Base-by-base conservation (phyloP, 768 basidiomycete genomes). In the Leccinum incarnatum region DNA sequence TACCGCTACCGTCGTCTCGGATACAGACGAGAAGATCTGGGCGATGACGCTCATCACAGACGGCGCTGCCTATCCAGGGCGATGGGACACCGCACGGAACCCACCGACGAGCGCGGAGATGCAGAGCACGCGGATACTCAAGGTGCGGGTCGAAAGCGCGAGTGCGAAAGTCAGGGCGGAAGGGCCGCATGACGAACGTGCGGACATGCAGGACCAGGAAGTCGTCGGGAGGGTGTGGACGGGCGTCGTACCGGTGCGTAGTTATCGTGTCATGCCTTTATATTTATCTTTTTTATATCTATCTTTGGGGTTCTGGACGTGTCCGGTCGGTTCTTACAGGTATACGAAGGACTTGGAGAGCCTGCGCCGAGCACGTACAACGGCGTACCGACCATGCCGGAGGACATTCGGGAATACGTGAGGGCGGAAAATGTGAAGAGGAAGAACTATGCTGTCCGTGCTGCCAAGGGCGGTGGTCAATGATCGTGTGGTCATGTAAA, bases 381-480 rank as follows among this genome's bases (percentile, higher is more conserved):
- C 10, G 50, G 30, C 4, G 61, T 69, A 1, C 25, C 50, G 12
- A 47, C 37, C 19, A 1, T 65, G 32, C 67, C 67, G 4, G 65
- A 61, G 11, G 61, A 60, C 9, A 67, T 70, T 6, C 56, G 68
- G 47, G 65, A 61, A 27, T 52, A 67, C n/a, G 10, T 70, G 25
- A 65, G 66, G 42, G 58, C 9, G 37, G 63, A 69, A 40, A 69
- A 69, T 29, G 36, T 60, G 52, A 70, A 42, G 51, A 62, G 65
- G 48, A 69, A 69, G 61, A 69, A 61, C n/a, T 51, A 62, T 17
- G 68, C 68, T 14, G 56, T 60, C 51, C 56, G 45, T 32, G 68
- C 58, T 5, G 65, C 67, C 6, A 69, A 60, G 32, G 59, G 40
- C 79, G 70, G 62, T 79, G 81, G 61, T 83, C 15, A 37, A 15